A percentile compares a stretch with the other conserved stretches of the same genome.
phyloP scores from a whole-genome alignment of 768 basidiomycete species.

The Boletus eberwhitei region DNA sequence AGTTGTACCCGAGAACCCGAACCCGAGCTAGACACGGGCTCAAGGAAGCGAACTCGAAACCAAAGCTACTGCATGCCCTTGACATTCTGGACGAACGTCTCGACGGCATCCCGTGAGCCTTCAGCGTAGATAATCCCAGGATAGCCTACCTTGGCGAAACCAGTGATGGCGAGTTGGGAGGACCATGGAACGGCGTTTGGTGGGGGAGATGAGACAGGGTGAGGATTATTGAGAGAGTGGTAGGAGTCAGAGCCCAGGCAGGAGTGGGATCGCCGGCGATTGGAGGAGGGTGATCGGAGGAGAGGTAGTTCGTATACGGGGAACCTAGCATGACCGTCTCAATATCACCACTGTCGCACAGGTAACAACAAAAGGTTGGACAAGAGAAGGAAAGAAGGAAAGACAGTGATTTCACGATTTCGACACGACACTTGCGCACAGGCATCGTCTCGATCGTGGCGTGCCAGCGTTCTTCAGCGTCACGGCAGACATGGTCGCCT shows the following conservation, averaged over 20 bases:
- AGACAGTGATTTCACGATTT: no score
- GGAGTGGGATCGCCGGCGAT: not conserved
- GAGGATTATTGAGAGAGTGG: conserved; percentile 22
- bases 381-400: no score
- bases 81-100: conserved; percentile 63
- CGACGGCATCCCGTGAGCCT: conserved; percentile 48
- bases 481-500: conserved; percentile 44
- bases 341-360: no score
- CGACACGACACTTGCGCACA: conserved; percentile 22
- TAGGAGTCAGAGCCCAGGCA: not conserved
- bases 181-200: conserved; percentile 59
- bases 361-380: not conserved
- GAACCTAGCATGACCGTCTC: conserved; percentile 40
- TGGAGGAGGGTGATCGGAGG: conserved; percentile 59
- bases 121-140: conserved; percentile 73
- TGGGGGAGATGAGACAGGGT: conserved; percentile 49
- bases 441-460: conserved; percentile 31
- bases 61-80: conserved; percentile 31
- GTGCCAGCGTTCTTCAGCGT: conserved; percentile 51
- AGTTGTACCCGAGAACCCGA: no score
- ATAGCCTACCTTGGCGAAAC: conserved; percentile 74
- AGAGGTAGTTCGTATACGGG: conserved; percentile 57
- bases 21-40: not conserved
- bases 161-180: conserved; percentile 47
- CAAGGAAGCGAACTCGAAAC: not conserved